Base-by-base conservation (phyloP, 2,329 filamentous ascomycete species). In the Incumbomyces lentus region DNA sequence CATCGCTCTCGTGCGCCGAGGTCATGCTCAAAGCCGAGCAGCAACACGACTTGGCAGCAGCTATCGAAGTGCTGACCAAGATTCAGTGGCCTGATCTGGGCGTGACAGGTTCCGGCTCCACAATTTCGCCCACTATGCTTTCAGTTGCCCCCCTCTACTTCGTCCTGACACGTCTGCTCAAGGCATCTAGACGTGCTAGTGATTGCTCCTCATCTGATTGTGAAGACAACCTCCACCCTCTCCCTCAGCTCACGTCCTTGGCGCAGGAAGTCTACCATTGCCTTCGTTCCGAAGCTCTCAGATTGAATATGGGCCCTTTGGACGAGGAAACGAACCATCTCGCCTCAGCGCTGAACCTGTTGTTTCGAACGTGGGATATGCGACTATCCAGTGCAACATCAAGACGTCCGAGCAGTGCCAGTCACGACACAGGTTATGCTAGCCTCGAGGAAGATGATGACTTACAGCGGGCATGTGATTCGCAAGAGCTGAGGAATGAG, bases 1-100 rank as follows among this genome's bases (percentile, higher is more conserved):
- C 73, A 44, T 73, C 76, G 3, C 69, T 80, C 33, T 76, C 75
- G 6, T 69, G 79, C 36, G 76, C 76, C 10, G 79, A 79, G 62
- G 75, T 78, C 47, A 69, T 76, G 1, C 68, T 70, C 2, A 69
- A 79, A 8, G 60, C 72, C 1, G 66, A 70, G 34, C 60, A 64
- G 11, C 64, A 68, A 40, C 62, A 50, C 6, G 46, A 53, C 38
- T 14, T 44, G 14, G 22, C 48, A 12, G 48, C 45, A 64, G 39
- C 54, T 64, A 19, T 60, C 58, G 16, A 63, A 57, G 3, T 64
- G 59, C 29, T 63, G 63, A 18, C 59, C 59, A 37, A 26, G 13
- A 32, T 45, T 13, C 17, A 32, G 30, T 40, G 36, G 44, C 36
- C 44, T 34, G 44, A 46, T 40, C 44, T 46, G 30, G 36, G 36